Evolutionary conservation across 164 flowering plant genomes (phyloP).

Genomic region (Litsea cubeba): DNA sequence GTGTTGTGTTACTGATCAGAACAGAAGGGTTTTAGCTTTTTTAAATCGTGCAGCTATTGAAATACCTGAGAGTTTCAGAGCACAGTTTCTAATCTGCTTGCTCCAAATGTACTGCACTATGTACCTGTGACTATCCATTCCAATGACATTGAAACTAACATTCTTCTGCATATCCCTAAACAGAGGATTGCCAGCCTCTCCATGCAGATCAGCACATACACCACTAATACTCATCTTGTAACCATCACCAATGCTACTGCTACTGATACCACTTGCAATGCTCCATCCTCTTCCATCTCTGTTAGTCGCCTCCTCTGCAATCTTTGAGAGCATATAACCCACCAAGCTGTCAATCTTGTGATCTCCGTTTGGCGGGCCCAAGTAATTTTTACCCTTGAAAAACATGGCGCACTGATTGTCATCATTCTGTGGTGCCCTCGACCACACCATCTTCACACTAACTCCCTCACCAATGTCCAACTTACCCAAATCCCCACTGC

Average conservation of each 20-base stretch:
- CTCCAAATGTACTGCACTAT: slow-evolving; percentile 14
- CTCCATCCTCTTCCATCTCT: slow-evolving; percentile 19
- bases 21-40: background rate
- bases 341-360: slow-evolving; percentile 12
- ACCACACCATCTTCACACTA: slow-evolving; percentile 17
- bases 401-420: slow-evolving; percentile 9
- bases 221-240: slow-evolving; percentile 5
- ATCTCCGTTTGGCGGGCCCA: slow-evolving; percentile 17
- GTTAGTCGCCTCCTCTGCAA: slow-evolving; percentile 13
- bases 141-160: slow-evolving; percentile 14
- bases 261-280: background rate
- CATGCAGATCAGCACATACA: background rate
- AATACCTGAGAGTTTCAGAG: slow-evolving; percentile 2
- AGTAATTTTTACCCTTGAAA: background rate
- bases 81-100: slow-evolving; percentile 2
- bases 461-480: background rate
- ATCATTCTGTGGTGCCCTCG: slow-evolving; percentile 4
- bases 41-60: background rate
- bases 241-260: background rate
- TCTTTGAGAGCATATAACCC: slow-evolving; percentile 10
- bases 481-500: slow-evolving; percentile 8
- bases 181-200: slow-evolving; percentile 7
- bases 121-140: slow-evolving; percentile 12
- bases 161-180: slow-evolving; percentile 9
- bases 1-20: background rate